Base-by-base conservation (phyloP, 305 asterid species). In the Lippia alba region DNA sequence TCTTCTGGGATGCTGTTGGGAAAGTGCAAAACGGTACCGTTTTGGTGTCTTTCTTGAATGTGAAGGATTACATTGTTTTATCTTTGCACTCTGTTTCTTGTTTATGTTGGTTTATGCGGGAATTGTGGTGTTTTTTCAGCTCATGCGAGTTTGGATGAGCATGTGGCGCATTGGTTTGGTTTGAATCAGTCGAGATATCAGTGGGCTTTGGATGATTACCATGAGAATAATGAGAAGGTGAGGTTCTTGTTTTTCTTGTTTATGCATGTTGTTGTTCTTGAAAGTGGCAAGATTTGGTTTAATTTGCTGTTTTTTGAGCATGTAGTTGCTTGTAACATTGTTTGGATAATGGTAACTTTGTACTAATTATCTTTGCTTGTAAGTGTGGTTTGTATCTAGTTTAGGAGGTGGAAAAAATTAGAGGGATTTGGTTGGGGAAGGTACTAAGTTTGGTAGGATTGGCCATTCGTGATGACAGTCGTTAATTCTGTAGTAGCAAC, bases 141-240 rank as follows among this genome's bases (percentile, higher is more conserved):
- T 7, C 96, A 90, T 67, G 84, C 82, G 49, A 85, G 80, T 78
- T 78, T 90, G 86, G 96, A 90, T 66, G 91, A 81, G 67, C 87
- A 86, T 7, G 90, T 87, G 61, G 92, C 96, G 2, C 81, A 84
- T 73, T 87, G 94, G 96, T 86, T 90, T 62, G 92, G 96, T 36
- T 71, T 90, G 84, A 85, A 90, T 72, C 86, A 90, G 71, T 90
- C 92, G 0, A 86, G 81, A 78, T 90, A 87, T 76, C 96, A 90
- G 70, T 90, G 94, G 96, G 96, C 94, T 32, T 79, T 90, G 53
- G 86, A 86, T 74, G 87, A 87, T 80, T 90, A 81, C 84, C 74
- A 85, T 32, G 91, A 86, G 70, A 74, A 61, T 75, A 80, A 89
- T 65, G 83, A 73, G 40, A 79, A 69, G 78, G 96, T 86, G 34